Conservation (phyloP, 352 stramenopile species). For the Halophytophthora batemanensis region DNA sequence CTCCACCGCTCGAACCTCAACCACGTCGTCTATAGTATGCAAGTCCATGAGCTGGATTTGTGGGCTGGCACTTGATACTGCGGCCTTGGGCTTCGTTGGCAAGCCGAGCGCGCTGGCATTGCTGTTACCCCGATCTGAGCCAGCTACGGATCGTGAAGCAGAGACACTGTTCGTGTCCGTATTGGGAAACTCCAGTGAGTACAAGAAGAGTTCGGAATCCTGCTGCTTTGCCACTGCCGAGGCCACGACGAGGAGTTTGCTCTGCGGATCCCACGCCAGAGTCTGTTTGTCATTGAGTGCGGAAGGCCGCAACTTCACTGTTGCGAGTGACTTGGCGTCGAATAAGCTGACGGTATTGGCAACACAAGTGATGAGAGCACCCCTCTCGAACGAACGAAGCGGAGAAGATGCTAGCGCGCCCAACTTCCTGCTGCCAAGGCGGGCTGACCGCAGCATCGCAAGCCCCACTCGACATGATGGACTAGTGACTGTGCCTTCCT, state of each 20-base stretch:
- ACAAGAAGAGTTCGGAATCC: slow-evolving; percentile 20
- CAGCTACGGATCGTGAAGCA: slow-evolving; percentile 3
- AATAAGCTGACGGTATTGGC: slow-evolving; percentile 15
- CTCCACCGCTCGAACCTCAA: slow-evolving; percentile 17
- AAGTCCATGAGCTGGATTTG: slow-evolving; percentile 27
- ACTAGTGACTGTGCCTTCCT: slow-evolving; percentile 43
- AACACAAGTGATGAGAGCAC: slow-evolving; percentile 14
- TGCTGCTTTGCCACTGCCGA: slow-evolving; percentile 4
- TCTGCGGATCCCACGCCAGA: slow-evolving; percentile 10
- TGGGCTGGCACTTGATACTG: slow-evolving; percentile 9
- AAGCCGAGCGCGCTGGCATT: slow-evolving; percentile 5
- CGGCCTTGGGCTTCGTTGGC: slow-evolving; percentile 17
- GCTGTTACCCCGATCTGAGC: slow-evolving; percentile 9
- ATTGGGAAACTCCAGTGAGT: slow-evolving; percentile 14
- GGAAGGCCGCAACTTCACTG: slow-evolving; percentile 15
- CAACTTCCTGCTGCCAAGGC: slow-evolving; percentile 25
- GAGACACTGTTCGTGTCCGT: slow-evolving; percentile 1
- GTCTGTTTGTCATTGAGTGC: slow-evolving; percentile 8
- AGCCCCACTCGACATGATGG: slow-evolving; percentile 31
- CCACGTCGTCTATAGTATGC: slow-evolving; percentile 9
- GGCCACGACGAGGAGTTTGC: slow-evolving; percentile 13
- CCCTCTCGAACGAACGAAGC: slow-evolving; percentile 15
- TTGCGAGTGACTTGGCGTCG: slow-evolving; percentile 20
- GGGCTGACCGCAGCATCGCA: slow-evolving; percentile 19
- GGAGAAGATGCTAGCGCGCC: slow-evolving; percentile 22